Evolutionary conservation across 1,284 basidiomycete species (phyloP).

Genomic region (Volvariella volvacea): DNA sequence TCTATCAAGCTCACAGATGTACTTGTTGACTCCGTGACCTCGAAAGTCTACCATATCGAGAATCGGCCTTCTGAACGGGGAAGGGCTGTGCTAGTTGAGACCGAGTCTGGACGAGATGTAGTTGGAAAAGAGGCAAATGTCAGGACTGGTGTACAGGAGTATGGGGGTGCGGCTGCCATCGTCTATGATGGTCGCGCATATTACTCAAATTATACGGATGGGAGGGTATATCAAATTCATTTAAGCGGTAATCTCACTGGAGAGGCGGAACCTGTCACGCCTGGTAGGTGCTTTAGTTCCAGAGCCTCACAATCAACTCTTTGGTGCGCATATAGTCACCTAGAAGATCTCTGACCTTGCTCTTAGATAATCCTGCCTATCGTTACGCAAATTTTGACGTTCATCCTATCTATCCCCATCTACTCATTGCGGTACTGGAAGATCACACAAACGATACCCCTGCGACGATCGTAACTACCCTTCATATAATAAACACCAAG

Average conservation of each 20-base stretch:
- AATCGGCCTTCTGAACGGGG: conserved; percentile 55
- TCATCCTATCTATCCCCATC: conserved; percentile 36
- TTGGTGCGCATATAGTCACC: conserved; percentile 3
- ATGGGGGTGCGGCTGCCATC: conserved; percentile 47
- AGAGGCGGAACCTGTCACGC: conserved; percentile 50
- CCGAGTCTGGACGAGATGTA: conserved; percentile 37
- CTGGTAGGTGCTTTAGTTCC: conserved; percentile 32
- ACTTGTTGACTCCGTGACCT: conserved; percentile 46
- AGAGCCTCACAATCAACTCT: conserved; percentile 1
- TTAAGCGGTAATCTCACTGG: conserved; percentile 15
- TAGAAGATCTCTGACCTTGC: neutral
- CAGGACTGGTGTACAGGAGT: conserved; percentile 53
- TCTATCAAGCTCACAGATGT: conserved; percentile 38
- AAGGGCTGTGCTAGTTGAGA: conserved; percentile 50
- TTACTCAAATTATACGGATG: conserved; percentile 51
- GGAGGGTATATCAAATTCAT: conserved; percentile 39
- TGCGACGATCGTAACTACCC: conserved; percentile 45
- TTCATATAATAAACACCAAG: conserved; percentile 48
- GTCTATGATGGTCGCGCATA: conserved; percentile 42
- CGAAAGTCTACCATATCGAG: conserved; percentile 55
- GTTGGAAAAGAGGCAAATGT: conserved; percentile 49
- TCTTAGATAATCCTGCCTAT: conserved; percentile 38
- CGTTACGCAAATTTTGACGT: conserved; percentile 53
- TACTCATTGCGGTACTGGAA: conserved; percentile 55
- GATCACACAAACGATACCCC: conserved; percentile 61